Evolutionary conservation across 352 stramenopile genomes (phyloP).

Genomic region (Blastocystis sp.): DNA sequence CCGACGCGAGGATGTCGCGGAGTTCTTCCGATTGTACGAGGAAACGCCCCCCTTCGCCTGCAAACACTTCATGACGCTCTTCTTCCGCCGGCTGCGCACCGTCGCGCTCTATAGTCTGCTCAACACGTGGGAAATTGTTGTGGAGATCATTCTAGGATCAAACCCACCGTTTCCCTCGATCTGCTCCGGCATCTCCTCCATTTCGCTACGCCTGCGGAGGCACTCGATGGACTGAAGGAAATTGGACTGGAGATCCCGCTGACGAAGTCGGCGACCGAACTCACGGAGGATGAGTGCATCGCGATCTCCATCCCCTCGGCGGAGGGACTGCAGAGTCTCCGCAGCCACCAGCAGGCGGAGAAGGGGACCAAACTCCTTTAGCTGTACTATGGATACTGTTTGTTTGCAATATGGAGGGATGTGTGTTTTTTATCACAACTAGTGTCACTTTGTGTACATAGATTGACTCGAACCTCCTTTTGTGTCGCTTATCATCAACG

Average conservation of each 20-base stretch:
- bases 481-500: too few relatives aligned
- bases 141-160: background rate
- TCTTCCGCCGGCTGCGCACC: background rate
- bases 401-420: too few relatives aligned
- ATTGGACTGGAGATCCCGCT: constrained; percentile 14
- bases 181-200: constrained; percentile 21
- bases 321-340: background rate
- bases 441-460: too few relatives aligned
- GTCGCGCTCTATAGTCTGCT: background rate
- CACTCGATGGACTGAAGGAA: background rate
- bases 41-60: background rate
- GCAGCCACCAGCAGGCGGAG: constrained; percentile 8
- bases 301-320: background rate
- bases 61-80: constrained; percentile 41
- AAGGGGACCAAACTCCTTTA: constrained; percentile 36
- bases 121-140: background rate
- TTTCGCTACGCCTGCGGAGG: background rate
- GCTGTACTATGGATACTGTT: background rate
- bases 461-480: too few relatives aligned
- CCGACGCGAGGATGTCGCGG: background rate
- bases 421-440: too few relatives aligned
- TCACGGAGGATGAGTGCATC: background rate
- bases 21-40: constrained; percentile 30
- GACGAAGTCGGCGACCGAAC: background rate
- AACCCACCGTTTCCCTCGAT: constrained; percentile 20